phyloP scores from a whole-genome alignment of 371 early-diverging fungal genomes.

The Mortierella sp. region DNA sequence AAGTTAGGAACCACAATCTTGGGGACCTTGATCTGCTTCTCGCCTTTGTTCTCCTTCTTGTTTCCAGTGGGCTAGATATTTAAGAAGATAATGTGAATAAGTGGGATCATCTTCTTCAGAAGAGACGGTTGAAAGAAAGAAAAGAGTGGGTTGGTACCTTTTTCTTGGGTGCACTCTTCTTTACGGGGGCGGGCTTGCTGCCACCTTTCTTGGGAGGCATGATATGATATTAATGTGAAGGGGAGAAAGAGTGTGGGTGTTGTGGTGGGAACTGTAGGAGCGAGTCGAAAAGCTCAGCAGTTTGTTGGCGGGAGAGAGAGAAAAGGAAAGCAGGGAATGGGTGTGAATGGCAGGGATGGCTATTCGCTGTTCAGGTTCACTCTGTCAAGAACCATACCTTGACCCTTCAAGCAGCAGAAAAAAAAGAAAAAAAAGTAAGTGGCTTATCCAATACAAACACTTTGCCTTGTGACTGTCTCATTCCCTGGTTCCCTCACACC shows the following conservation, averaged over 20 bases:
- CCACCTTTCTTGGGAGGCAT: conserved; percentile 46
- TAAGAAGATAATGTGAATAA: not conserved
- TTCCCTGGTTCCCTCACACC: not conserved
- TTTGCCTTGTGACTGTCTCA: not conserved
- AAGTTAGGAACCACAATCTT: conserved; percentile 53
- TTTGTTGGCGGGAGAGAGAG: not conserved
- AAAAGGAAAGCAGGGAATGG: not conserved
- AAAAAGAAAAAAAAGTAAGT: conserved; percentile 6
- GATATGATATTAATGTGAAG: conserved; percentile 3
- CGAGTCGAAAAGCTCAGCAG: conserved; percentile 5
- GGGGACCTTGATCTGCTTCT: conserved; percentile 59
- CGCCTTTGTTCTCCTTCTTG: conserved; percentile 47
- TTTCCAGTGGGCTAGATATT: not conserved
- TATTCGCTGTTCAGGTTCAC: conserved; percentile 3
- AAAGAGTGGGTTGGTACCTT: conserved; percentile 22
- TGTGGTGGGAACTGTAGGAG: not conserved
- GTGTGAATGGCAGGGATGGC: not conserved
- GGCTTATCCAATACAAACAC: not conserved
- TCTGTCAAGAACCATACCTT: not conserved
- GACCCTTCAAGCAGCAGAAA: not conserved
- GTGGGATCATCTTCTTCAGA: not conserved
- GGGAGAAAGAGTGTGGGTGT: not conserved
- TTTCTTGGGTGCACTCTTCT: conserved; percentile 37
- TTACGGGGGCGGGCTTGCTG: conserved; percentile 25
- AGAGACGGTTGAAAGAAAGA: not conserved